Evolutionary conservation across 1,284 basidiomycete genomes (phyloP).

Genomic region (Cutaneotrichosporon cutaneum): DNA sequence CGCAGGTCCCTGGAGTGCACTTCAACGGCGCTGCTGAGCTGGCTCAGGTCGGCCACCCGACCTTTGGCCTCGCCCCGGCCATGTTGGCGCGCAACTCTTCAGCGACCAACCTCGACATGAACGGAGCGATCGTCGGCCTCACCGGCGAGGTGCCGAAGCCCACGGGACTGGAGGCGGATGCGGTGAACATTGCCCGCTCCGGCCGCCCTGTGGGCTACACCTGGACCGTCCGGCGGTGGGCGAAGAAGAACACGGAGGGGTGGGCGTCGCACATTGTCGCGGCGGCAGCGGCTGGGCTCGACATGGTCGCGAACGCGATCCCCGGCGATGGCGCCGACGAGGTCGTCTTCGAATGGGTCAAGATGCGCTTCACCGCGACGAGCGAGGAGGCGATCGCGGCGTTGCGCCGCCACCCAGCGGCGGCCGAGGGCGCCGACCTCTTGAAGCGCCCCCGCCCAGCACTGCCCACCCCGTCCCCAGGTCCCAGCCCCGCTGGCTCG

Average conservation of each 20-base stretch:
- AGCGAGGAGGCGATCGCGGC: conserved; percentile 16
- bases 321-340: conserved; percentile 38
- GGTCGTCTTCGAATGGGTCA: conserved; percentile 53
- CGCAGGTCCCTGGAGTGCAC: conserved; percentile 8
- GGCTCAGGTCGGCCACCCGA: conserved; percentile 34
- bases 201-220: conserved; percentile 60
- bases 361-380: conserved; percentile 29
- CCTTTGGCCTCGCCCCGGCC: conserved; percentile 47
- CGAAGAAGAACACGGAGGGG: conserved; percentile 58
- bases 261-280: conserved; percentile 47
- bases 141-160: conserved; percentile 9
- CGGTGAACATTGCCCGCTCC: conserved; percentile 21
- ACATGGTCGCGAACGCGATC: conserved; percentile 31
- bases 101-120: conserved; percentile 29
- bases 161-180: background rate
- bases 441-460: conserved; percentile 10
- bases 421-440: conserved; percentile 10
- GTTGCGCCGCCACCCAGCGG: conserved; percentile 18
- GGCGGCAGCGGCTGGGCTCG: conserved; percentile 43
- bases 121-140: conserved; percentile 40
- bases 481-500: conserved; percentile 10
- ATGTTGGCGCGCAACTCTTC: conserved; percentile 32
- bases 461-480: background rate
- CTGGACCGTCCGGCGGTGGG: conserved; percentile 78
- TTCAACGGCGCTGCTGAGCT: conserved; percentile 9